phyloP scores from a whole-genome alignment of 1,139 yeast genomes.

The Candida mesenterica region DNA sequence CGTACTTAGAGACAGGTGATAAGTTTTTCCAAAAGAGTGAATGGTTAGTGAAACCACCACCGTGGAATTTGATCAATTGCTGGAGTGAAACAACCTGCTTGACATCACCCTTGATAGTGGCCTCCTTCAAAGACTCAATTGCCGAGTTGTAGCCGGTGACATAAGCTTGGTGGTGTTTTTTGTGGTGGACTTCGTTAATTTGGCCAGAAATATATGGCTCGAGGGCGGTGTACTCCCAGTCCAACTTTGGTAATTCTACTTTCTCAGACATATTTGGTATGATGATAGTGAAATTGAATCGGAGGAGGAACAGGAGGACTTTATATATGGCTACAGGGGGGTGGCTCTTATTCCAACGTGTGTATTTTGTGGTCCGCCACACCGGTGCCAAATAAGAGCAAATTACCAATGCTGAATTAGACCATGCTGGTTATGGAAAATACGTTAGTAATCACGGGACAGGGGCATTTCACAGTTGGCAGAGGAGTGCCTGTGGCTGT shows the following conservation, averaged over 20 bases:
- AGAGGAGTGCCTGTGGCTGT: no score
- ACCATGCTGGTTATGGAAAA: conserved; percentile 4
- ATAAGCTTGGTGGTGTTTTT: conserved; percentile 44
- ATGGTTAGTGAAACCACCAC: conserved; percentile 48
- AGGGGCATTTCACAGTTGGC: background rate
- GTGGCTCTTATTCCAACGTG: background rate
- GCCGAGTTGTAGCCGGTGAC: conserved; percentile 44
- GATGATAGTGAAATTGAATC: background rate
- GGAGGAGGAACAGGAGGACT: background rate
- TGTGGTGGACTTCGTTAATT: conserved; percentile 41
- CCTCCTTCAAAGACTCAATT: conserved; percentile 35
- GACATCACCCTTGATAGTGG: conserved; percentile 37
- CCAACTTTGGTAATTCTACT: conserved; percentile 36
- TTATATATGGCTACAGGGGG: background rate
- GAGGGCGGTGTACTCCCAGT: conserved; percentile 41
- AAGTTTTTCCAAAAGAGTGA: conserved; percentile 45
- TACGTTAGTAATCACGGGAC: background rate
- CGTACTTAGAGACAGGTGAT: conserved; percentile 40
- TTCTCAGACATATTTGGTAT: conserved; percentile 11
- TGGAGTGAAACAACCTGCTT: conserved; percentile 36
- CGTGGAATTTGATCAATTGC: conserved; percentile 42
- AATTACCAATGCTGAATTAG: conserved; percentile 4
- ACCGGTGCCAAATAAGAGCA: conserved; percentile 1
- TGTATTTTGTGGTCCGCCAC: background rate
- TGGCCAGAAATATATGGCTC: conserved; percentile 45